phyloP scores from a whole-genome alignment of 2,329 filamentous ascomycete genomes.

The Cladophialophora yegresii region DNA sequence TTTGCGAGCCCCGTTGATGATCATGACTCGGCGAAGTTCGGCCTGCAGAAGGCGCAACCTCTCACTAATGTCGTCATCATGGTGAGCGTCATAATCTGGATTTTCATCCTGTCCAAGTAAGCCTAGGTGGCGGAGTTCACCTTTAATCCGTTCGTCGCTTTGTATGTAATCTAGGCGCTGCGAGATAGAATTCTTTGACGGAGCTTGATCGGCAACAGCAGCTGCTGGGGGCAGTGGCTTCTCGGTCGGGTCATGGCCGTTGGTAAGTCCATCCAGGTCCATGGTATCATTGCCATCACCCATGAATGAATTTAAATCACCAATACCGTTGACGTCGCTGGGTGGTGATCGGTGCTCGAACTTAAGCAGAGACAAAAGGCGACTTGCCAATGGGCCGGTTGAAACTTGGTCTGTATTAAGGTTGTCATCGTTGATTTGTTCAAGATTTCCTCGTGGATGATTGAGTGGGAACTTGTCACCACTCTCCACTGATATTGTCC shows the following conservation, averaged over 20 bases:
- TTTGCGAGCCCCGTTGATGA: slow-evolving; percentile 89
- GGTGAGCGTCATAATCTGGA: slow-evolving; percentile 83
- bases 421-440: slow-evolving; percentile 82
- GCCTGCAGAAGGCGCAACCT: slow-evolving; percentile 82
- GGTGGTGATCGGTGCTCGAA: slow-evolving; percentile 63
- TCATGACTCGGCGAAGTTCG: slow-evolving; percentile 77
- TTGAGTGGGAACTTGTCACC: slow-evolving; percentile 73
- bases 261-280: slow-evolving; percentile 46
- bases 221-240: slow-evolving; percentile 67
- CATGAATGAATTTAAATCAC: slow-evolving; percentile 52
- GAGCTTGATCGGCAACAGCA: slow-evolving; percentile 71
- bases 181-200: slow-evolving; percentile 68
- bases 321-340: slow-evolving; percentile 58
- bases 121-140: slow-evolving; percentile 87
- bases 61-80: slow-evolving; percentile 90
- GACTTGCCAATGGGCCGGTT: slow-evolving; percentile 79
- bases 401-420: slow-evolving; percentile 87
- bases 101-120: slow-evolving; percentile 71
- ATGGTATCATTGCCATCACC: slow-evolving; percentile 47
- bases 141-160: slow-evolving; percentile 86
- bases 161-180: slow-evolving; percentile 81
- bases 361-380: slow-evolving; percentile 76
- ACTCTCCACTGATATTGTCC: slow-evolving; percentile 71
- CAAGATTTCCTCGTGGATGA: slow-evolving; percentile 79
- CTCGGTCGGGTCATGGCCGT: slow-evolving; percentile 51